These are phyloP conservation scores for Microcyclospora pomicola DNA, from an alignment of 2,329 filamentous ascomycete species.

Conservation along the genomic window DNA sequence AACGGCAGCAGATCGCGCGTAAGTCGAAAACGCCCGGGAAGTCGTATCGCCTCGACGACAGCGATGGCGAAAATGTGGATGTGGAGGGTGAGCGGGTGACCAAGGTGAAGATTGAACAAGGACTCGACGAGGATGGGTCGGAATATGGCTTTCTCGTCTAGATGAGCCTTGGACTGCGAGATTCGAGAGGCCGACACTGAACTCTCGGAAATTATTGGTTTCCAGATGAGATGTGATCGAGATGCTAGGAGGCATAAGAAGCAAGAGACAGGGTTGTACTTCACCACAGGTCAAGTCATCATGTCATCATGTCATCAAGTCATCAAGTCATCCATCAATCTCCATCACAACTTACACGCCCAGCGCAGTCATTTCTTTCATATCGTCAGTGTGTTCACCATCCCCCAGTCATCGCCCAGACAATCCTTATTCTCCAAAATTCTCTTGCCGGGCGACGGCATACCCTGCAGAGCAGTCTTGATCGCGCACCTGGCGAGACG, in stretches of 20 bases:
- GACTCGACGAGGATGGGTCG: too few relatives aligned
- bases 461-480: constrained; percentile 17
- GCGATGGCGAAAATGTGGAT: neutral
- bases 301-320: too few relatives aligned
- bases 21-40: neutral
- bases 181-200: too few relatives aligned
- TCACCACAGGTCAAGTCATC: too few relatives aligned
- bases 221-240: too few relatives aligned
- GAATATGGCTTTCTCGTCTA: too few relatives aligned
- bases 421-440: constrained; percentile 24
- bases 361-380: neutral
- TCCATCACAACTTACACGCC: too few relatives aligned
- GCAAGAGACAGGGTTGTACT: too few relatives aligned
- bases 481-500: constrained; percentile 19
- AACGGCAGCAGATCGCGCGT: neutral
- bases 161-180: too few relatives aligned
- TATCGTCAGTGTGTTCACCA: constrained; percentile 16
- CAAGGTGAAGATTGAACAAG: neutral
- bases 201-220: too few relatives aligned
- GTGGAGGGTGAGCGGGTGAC: neutral
- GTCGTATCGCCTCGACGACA: neutral
- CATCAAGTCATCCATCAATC: too few relatives aligned
- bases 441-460: constrained; percentile 16
- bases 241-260: too few relatives aligned
- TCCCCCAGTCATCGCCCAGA: constrained; percentile 23